phyloP scores from a whole-genome alignment of 164 flowering plant species.

The Stephania yunnanensis region DNA sequence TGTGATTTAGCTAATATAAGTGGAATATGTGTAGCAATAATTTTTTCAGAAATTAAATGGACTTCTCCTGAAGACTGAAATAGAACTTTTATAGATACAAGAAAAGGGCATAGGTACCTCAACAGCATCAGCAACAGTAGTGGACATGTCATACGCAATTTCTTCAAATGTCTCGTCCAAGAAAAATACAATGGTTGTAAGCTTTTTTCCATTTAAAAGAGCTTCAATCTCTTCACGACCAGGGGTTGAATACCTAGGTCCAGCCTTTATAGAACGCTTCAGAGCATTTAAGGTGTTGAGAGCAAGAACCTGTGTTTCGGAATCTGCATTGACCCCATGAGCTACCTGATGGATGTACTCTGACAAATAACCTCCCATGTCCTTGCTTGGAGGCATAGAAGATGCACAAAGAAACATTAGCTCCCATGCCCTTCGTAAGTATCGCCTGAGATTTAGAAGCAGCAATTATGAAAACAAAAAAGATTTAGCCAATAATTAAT shows the following conservation, averaged over 20 bases:
- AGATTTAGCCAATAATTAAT: not conserved
- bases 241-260: constrained; percentile 86
- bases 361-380: constrained; percentile 78
- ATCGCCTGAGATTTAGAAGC: constrained; percentile 45
- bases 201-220: constrained; percentile 71
- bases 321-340: constrained; percentile 48
- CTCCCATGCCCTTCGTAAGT: constrained; percentile 88
- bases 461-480: constrained; percentile 8
- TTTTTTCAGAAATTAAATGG: too few relatives aligned
- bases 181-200: constrained; percentile 96
- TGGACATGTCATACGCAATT: constrained; percentile 92
- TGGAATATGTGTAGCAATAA: not conserved
- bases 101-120: constrained; percentile 53
- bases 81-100: too few relatives aligned
- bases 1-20: not conserved
- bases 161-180: constrained; percentile 99
- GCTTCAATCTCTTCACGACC: constrained; percentile 97
- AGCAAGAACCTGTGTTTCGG: constrained; percentile 73
- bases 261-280: constrained; percentile 91
- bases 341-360: constrained; percentile 90
- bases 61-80: too few relatives aligned
- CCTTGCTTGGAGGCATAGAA: constrained; percentile 99
- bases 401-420: constrained; percentile 90
- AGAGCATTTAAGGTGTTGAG: constrained; percentile 75
- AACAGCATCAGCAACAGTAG: constrained; percentile 89